Conservation (phyloP, 495 filamentous ascomycete species). For the Daldinia concentrica region DNA sequence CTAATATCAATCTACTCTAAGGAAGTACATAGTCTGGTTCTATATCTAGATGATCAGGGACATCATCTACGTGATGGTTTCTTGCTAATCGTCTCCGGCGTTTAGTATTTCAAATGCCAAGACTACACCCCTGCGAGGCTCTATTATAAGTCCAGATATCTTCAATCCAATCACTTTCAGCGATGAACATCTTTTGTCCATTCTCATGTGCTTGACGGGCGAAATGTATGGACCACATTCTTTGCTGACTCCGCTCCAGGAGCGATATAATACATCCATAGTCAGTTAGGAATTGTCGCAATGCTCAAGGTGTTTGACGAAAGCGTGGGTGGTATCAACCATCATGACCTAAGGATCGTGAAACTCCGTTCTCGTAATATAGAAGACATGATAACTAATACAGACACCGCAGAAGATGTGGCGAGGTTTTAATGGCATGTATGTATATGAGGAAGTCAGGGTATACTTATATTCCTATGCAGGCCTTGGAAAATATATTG, state of each 20-base stretch:
- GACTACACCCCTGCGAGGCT: not conserved
- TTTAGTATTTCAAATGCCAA: not conserved
- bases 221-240: not conserved
- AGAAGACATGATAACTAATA: not conserved
- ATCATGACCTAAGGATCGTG: not conserved
- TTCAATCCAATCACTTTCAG: not conserved
- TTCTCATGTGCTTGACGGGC: not conserved
- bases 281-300: not conserved
- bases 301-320: not conserved
- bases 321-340: constrained; percentile 1
- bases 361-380: constrained; percentile 4
- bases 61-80: not conserved
- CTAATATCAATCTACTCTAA: not conserved
- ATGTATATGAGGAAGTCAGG: not conserved
- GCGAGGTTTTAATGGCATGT: not conserved
- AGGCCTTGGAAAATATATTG: not conserved
- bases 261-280: not conserved
- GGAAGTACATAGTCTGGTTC: not conserved
- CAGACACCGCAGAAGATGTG: not conserved
- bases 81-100: not conserved
- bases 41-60: not conserved
- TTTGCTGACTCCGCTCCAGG: not conserved
- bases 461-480: constrained; percentile 24
- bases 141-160: not conserved
- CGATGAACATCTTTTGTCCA: not conserved